phyloP scores from a whole-genome alignment of 1,139 yeast species.

The Tardiomyces depauwii region DNA sequence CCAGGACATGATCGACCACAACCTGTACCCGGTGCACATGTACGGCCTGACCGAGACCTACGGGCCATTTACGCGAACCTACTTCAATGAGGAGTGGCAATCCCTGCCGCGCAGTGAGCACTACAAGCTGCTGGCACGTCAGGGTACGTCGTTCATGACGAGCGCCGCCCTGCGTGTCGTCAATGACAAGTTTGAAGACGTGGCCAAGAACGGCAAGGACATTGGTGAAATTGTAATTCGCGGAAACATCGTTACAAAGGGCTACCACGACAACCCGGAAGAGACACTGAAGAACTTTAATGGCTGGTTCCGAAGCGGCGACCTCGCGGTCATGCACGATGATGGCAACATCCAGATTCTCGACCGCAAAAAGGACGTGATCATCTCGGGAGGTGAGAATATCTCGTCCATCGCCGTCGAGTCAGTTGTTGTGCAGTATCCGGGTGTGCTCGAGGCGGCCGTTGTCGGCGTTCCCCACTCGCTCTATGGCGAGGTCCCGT shows the following conservation, averaged over 20 bases:
- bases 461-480: conserved; percentile 29
- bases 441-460: conserved; percentile 25
- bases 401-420: conserved; percentile 72
- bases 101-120: conserved; percentile 12
- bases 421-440: conserved; percentile 41
- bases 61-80: conserved; percentile 27
- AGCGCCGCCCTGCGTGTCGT: conserved; percentile 35
- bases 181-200: conserved; percentile 36
- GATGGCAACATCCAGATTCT: conserved; percentile 52
- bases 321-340: conserved; percentile 48
- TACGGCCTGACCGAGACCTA: conserved; percentile 55
- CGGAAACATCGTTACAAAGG: conserved; percentile 41
- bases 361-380: conserved; percentile 72
- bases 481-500: conserved; percentile 28
- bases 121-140: conserved; percentile 23
- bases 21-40: conserved; percentile 41
- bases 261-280: conserved; percentile 47
- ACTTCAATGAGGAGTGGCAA: conserved; percentile 25
- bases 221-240: conserved; percentile 28
- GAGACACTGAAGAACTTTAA: conserved; percentile 45
- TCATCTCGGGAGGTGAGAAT: conserved; percentile 75
- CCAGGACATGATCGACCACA: conserved; percentile 24
- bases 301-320: conserved; percentile 79
- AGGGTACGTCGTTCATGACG: conserved; percentile 26
- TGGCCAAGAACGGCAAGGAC: conserved; percentile 31